These are phyloP conservation scores for Rhizoctonia solani DNA, from an alignment of 1,284 basidiomycete species.

Conservation along the genomic window DNA sequence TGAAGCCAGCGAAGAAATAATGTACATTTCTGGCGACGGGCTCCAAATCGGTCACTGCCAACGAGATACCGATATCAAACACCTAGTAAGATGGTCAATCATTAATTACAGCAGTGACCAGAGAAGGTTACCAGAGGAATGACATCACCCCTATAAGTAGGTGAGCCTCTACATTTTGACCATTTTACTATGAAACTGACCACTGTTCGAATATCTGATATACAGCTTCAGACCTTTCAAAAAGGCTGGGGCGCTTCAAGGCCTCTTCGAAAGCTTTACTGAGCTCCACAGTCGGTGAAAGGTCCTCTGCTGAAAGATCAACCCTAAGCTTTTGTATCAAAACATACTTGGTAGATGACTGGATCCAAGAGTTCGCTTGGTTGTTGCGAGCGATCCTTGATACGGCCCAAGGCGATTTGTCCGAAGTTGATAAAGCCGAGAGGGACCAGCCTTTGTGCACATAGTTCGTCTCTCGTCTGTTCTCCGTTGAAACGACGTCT, in stretches of 20 bases:
- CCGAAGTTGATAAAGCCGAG: not conserved
- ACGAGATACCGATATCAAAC: constrained; percentile 6
- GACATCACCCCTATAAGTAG: not conserved
- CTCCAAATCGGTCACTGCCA: not conserved
- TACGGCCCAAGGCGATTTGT: not conserved
- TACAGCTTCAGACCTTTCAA: not conserved
- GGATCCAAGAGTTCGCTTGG: not conserved
- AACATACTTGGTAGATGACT: not conserved
- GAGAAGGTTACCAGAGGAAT: not conserved
- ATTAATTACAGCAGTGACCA: not conserved
- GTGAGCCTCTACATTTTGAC: no score
- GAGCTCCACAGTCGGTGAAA: not conserved
- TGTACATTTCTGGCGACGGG: not conserved
- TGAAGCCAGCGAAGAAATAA: not conserved
- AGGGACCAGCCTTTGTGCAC: constrained; percentile 22
- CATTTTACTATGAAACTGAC: not conserved
- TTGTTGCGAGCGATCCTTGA: constrained; percentile 15
- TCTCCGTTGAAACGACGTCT: not conserved
- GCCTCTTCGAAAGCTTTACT: not conserved
- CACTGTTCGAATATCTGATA: constrained; percentile 1
- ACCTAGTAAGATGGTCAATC: not conserved
- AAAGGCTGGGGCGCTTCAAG: not conserved
- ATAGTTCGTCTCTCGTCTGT: not conserved
- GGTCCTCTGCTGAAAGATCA: not conserved
- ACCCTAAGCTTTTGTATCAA: not conserved